phyloP scores from a whole-genome alignment of 164 flowering plant genomes.

The Annona cherimola region DNA sequence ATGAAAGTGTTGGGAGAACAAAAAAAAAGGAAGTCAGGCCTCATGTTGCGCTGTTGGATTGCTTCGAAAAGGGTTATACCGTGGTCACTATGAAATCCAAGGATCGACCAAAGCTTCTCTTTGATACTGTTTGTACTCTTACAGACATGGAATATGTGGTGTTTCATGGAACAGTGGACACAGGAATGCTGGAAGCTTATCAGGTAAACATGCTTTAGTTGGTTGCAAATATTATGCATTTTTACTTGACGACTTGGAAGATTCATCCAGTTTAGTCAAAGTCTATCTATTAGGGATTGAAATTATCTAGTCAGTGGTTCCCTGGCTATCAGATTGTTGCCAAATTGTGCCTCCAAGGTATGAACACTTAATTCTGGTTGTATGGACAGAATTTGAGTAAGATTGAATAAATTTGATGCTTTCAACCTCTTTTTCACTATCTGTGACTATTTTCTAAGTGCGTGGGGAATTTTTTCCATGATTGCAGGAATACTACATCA shows the following conservation, averaged over 20 bases:
- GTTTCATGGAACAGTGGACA: slow-evolving; percentile 41
- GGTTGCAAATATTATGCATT: not conserved
- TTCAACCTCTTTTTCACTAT: not conserved
- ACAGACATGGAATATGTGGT: slow-evolving; percentile 60
- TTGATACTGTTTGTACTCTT: slow-evolving; percentile 41
- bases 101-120: slow-evolving; percentile 47
- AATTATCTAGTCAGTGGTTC: not conserved
- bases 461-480: not conserved
- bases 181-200: slow-evolving; percentile 35
- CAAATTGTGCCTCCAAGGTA: not conserved
- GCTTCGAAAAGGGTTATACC: slow-evolving; percentile 35
- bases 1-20: slow-evolving; percentile 15
- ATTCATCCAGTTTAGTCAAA: no score
- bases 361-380: not conserved
- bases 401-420: no score
- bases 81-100: slow-evolving; percentile 31
- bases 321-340: not conserved
- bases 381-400: no score
- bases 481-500: slow-evolving; percentile 48
- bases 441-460: not conserved
- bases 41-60: slow-evolving; percentile 28
- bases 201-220: slow-evolving; percentile 26
- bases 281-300: not conserved
- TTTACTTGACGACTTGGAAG: no score
- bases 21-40: slow-evolving; percentile 19